A percentile compares a stretch with the other conserved stretches of the same genome.
These are phyloP conservation scores for Penium margaritaceum DNA, from an alignment of 139 green algal genomes.

Conservation along the genomic window DNA sequence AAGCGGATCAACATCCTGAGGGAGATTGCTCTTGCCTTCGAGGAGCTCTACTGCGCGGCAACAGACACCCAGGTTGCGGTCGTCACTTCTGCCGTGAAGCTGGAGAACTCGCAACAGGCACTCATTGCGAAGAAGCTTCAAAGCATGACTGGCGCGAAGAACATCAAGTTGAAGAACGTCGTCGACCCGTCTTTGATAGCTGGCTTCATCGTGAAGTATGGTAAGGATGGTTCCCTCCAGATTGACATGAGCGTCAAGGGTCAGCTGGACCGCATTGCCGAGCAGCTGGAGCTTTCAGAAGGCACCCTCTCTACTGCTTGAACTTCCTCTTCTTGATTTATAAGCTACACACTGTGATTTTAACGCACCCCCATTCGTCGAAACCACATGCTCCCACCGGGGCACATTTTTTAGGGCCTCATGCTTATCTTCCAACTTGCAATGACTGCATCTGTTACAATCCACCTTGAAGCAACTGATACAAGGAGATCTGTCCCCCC, in stretches of 20 bases:
- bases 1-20: slow-evolving; percentile 67
- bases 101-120: slow-evolving; percentile 98
- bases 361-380: too few species aligned
- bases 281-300: slow-evolving; percentile 29
- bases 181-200: slow-evolving; percentile 87
- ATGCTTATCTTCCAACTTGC: too few species aligned
- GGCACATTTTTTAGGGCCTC: too few species aligned
- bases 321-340: too few species aligned
- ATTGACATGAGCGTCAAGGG: slow-evolving; percentile 93
- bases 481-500: too few species aligned
- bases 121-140: slow-evolving; percentile 99
- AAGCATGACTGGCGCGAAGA: slow-evolving; percentile 93
- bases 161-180: slow-evolving; percentile 98
- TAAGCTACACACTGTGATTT: too few species aligned
- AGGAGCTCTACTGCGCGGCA: slow-evolving; percentile 84
- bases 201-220: slow-evolving; percentile 89
- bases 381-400: too few species aligned
- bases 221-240: slow-evolving; percentile 70
- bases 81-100: slow-evolving; percentile 84
- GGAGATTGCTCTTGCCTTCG: slow-evolving; percentile 83
- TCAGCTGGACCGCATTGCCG: slow-evolving; percentile 73
- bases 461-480: too few species aligned
- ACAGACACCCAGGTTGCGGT: slow-evolving; percentile 95
- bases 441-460: too few species aligned
- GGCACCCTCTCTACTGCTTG: neutral